Conservation (phyloP, 1,284 basidiomycete genomes). For the Mycena citricolor region DNA sequence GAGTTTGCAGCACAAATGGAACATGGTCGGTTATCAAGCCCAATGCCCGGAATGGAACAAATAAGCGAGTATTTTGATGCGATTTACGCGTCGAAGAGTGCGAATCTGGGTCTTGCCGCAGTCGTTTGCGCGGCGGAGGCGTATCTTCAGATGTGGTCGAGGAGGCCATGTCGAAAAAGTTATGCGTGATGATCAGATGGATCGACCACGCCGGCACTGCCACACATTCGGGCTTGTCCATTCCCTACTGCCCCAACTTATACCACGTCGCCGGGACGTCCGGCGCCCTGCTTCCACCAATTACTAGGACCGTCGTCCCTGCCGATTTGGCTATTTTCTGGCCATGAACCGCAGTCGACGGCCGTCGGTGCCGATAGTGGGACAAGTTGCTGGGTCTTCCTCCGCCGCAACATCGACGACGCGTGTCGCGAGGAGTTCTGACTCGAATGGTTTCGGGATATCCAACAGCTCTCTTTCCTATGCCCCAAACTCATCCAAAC, state of each 20-base stretch:
- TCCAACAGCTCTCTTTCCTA: slow-evolving; percentile 9
- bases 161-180: slow-evolving; percentile 4
- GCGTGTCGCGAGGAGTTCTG: slow-evolving; percentile 17
- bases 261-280: no score
- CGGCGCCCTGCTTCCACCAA: no score
- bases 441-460: slow-evolving; percentile 8
- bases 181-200: no score
- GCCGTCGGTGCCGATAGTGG: slow-evolving; percentile 17
- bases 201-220: no score
- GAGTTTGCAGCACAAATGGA: slow-evolving; percentile 86
- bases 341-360: slow-evolving; percentile 12
- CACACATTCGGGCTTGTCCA: no score
- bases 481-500: slow-evolving; percentile 26
- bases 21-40: slow-evolving; percentile 91
- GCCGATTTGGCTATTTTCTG: no score
- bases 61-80: slow-evolving; percentile 59
- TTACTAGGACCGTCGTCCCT: no score
- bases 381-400: slow-evolving; percentile 9
- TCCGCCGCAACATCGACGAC: slow-evolving; percentile 13
- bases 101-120: slow-evolving; percentile 33
- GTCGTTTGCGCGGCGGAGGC: slow-evolving; percentile 45
- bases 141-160: slow-evolving; percentile 26
- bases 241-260: no score
- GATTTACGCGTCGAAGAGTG: slow-evolving; percentile 20
- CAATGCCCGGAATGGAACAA: slow-evolving; percentile 93